Evolutionary conservation across 2,329 filamentous ascomycete species (phyloP).

Genomic region (Sphaerulina musiva): DNA sequence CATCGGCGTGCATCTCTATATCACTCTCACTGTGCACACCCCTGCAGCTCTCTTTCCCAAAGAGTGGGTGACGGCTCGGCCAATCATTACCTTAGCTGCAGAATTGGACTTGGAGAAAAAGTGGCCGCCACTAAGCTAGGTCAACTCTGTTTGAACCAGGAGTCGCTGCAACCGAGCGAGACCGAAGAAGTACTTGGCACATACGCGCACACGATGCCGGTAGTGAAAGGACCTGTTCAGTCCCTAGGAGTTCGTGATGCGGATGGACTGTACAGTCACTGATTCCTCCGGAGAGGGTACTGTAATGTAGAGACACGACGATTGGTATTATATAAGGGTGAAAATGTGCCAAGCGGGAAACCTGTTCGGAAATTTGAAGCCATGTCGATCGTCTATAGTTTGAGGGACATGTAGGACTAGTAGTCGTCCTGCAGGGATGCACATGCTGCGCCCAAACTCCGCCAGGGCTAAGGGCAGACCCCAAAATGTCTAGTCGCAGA

Average conservation of each 20-base stretch:
- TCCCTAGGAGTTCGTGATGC: too few relatives aligned
- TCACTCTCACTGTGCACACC: constrained; percentile 1
- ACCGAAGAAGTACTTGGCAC: background rate
- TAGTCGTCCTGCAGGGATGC: too few relatives aligned
- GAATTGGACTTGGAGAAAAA: constrained; percentile 1
- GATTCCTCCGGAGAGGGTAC: background rate
- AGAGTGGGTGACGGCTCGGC: constrained; percentile 6
- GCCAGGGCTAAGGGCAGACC: too few relatives aligned
- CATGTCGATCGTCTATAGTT: background rate
- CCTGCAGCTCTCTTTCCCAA: constrained; percentile 13
- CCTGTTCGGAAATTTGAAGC: background rate
- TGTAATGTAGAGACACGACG: background rate
- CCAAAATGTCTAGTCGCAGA: too few relatives aligned
- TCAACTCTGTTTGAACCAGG: background rate
- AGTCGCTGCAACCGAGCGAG: background rate
- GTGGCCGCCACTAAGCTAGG: constrained; percentile 3
- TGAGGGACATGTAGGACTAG: too few relatives aligned
- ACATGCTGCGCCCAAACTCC: too few relatives aligned
- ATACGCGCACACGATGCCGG: background rate
- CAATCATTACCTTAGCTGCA: constrained; percentile 1
- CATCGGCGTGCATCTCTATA: background rate
- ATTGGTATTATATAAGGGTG: background rate
- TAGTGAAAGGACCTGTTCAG: too few relatives aligned
- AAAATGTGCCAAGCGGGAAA: background rate
- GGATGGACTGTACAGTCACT: too few relatives aligned